Evolutionary conservation across 306 rosid genomes (phyloP), one percentile per base, ranked within the genome.

Genomic region (Prunus kanzakura): DNA sequence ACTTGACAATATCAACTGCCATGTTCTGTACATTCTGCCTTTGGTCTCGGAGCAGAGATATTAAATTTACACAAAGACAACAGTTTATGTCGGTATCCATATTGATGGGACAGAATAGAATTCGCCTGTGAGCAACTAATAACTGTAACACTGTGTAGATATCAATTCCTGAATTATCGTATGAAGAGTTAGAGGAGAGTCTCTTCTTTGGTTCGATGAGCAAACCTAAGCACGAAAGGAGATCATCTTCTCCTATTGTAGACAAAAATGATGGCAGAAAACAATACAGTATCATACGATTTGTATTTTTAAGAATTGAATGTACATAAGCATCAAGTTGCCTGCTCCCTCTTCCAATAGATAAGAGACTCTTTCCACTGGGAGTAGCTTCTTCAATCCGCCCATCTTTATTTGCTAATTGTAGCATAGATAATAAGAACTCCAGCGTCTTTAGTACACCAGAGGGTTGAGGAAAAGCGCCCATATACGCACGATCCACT

Each of bases 401-500:
- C 71, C 99, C 99, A 81, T 93, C 97, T 88, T 96, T 96, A 83
- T 96, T 96, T 79, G 93, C 92, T 87, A 96, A 80, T 81, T 96
- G 99, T 85, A 96, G 80, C 99, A 96, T 96, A 78, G 99, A 96
- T 74, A 96, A 82, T 82, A 96, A 84, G 86, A 96, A 96, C 81
- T 96, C 99, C 2, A 96, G 93, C 69, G 98, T 89, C 90, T 88
- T 96, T 71, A 96, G 81, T 67, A 93, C 89, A 45, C 89, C 91
- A 57, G 91, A 82, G 64, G 98, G 94, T 73, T 93, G 98, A 81
- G 99, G 98, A 77, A 96, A 93, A 79, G 97, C 98, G 81, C 99
- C 99, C 98, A 93, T 91, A 82, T 96, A 93, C 25, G 90, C 97
- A 43, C 98, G 97, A 74, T 96, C 99, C 75, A 93, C 99, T 73